Percentiles rank a stretch among this genome's conserved stretches.
Conservation (phyloP, 139 green algal species). For the Coelastrella sp. region DNA sequence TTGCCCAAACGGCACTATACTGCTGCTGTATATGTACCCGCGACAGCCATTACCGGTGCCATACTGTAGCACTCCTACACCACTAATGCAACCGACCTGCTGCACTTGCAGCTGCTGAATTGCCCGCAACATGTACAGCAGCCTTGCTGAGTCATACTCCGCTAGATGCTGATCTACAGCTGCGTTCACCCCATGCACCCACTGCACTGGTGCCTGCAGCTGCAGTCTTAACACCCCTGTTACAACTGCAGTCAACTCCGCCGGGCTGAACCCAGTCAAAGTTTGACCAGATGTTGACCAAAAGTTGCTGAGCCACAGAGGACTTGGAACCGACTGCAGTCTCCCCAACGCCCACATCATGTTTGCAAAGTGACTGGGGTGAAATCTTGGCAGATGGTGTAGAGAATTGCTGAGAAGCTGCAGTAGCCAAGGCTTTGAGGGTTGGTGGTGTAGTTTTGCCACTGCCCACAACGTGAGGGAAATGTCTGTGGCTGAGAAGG, state of each 20-base stretch:
- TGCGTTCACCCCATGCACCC: not conserved
- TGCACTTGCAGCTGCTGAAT: not conserved
- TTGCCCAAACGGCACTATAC: not conserved
- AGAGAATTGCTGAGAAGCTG: not conserved
- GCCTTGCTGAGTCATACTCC: not conserved
- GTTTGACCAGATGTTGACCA: constrained; percentile 10
- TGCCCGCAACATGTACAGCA: not conserved
- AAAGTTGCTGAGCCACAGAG: not conserved
- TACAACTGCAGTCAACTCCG: not conserved
- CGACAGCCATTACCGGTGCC: not conserved
- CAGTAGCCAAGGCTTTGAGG: constrained; percentile 5
- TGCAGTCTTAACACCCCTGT: not conserved
- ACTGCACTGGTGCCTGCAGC: not conserved
- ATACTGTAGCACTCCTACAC: not conserved
- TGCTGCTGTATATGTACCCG: not conserved
- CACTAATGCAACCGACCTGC: not conserved
- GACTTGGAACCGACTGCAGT: not conserved
- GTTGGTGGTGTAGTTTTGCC: not conserved
- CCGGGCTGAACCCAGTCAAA: not conserved
- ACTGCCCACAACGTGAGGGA: not conserved
- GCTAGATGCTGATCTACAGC: not conserved
- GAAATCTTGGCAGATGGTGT: not conserved
- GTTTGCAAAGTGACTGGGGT: not conserved
- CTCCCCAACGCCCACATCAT: not conserved
- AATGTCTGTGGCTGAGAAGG: not conserved